Conservation (phyloP, 1,139 yeast species). For the Pichia sp. region DNA sequence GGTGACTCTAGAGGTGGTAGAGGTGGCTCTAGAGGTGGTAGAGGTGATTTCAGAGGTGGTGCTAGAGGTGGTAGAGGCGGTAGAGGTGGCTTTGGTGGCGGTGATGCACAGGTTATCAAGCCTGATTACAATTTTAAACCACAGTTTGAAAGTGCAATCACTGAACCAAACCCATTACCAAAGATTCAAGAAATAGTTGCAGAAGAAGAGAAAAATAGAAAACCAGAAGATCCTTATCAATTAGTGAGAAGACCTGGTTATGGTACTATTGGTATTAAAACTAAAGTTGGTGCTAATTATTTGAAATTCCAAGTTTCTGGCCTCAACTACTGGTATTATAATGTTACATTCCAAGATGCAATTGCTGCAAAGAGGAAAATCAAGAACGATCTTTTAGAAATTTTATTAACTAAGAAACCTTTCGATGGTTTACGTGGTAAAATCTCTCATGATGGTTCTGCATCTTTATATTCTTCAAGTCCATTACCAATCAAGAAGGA, state of each 20-base stretch:
- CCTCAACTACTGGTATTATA: constrained; percentile 17
- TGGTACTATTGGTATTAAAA: constrained; percentile 19
- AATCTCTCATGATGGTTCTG: constrained; percentile 21
- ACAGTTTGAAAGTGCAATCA: constrained; percentile 14
- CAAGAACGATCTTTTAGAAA: constrained; percentile 17
- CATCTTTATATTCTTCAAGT: constrained; percentile 14
- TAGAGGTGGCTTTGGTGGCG: constrained; percentile 14
- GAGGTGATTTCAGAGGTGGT: constrained; percentile 13
- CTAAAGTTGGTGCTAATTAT: constrained; percentile 22
- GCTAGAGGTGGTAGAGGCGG: constrained; percentile 11
- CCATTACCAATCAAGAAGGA: constrained; percentile 16
- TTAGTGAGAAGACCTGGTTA: constrained; percentile 19
- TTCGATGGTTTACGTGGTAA: constrained; percentile 11
- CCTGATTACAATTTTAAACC: constrained; percentile 19
- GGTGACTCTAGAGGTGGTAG: constrained; percentile 12
- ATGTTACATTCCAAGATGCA: constrained; percentile 19
- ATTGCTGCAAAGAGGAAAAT: constrained; percentile 16
- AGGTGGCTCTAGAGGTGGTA: constrained; percentile 11
- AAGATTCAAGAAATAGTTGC: constrained; percentile 12
- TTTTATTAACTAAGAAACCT: constrained; percentile 15
- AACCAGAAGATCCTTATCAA: constrained; percentile 14
- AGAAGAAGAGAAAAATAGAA: constrained; percentile 9
- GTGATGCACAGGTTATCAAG: constrained; percentile 16
- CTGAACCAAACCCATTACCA: constrained; percentile 14
- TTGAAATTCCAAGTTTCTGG: constrained; percentile 16